These are phyloP conservation scores for Saccharomycopsis crataegensis DNA, from an alignment of 1,139 yeast species.

Conservation along the genomic window DNA sequence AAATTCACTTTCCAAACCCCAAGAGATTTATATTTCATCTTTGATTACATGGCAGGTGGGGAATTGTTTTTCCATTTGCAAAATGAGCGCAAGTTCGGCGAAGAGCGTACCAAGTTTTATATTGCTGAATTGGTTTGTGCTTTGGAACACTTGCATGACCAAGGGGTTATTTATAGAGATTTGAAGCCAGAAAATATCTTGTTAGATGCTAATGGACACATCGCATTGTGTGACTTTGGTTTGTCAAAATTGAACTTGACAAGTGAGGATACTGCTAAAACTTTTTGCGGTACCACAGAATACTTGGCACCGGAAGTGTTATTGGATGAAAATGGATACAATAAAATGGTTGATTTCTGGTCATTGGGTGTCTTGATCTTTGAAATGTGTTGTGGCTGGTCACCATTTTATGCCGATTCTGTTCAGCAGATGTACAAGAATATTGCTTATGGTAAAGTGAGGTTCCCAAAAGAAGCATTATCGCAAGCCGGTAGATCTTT, in stretches of 20 bases:
- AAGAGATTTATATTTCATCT: constrained; percentile 80
- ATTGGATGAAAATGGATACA: constrained; percentile 76
- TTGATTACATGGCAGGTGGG: constrained; percentile 98
- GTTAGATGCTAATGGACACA: constrained; percentile 93
- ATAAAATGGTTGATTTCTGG: constrained; percentile 87
- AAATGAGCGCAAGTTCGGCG: constrained; percentile 88
- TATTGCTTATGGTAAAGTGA: constrained; percentile 94
- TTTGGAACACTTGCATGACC: constrained; percentile 84
- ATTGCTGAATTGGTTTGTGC: constrained; percentile 93
- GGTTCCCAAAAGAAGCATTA: constrained; percentile 91
- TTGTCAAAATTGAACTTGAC: constrained; percentile 86
- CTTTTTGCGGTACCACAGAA: constrained; percentile 97
- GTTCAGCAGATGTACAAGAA: constrained; percentile 94
- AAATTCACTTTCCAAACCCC: constrained; percentile 96
- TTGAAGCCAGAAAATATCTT: constrained; percentile 91
- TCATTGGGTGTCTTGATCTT: constrained; percentile 73
- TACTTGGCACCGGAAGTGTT: constrained; percentile 77
- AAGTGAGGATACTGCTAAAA: constrained; percentile 82
- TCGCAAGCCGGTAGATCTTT: constrained; percentile 89
- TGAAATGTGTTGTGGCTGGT: constrained; percentile 98
- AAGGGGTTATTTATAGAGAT: constrained; percentile 90
- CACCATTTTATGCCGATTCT: constrained; percentile 97
- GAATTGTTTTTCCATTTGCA: constrained; percentile 97
- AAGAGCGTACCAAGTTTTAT: constrained; percentile 90
- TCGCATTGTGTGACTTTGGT: constrained; percentile 95